phyloP scores from a whole-genome alignment of 768 basidiomycete genomes.

The Suillus occidentalis region DNA sequence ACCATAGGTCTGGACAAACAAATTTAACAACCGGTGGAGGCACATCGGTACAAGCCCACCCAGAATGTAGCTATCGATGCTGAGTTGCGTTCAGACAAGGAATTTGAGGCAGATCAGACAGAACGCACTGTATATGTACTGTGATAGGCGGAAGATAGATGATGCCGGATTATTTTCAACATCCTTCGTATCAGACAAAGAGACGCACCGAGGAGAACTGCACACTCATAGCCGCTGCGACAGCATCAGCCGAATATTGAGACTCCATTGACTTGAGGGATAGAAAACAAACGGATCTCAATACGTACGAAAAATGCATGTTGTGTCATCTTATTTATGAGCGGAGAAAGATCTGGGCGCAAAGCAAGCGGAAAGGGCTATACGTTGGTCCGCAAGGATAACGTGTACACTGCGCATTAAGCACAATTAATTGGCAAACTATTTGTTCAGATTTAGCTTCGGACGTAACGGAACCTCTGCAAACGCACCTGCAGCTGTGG shows the following conservation, averaged over 20 bases:
- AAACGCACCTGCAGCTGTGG: not conserved
- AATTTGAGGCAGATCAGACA: not conserved
- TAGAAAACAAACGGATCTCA: not conserved
- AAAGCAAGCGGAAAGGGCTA: not conserved
- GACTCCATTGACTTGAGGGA: not conserved
- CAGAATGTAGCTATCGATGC: slow-evolving; percentile 3
- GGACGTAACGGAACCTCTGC: not conserved
- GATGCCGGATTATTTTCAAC: not conserved
- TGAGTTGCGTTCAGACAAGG: not conserved
- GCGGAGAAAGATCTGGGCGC: not conserved
- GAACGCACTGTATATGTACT: slow-evolving; percentile 3
- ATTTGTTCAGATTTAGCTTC: not conserved
- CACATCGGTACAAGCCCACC: not conserved
- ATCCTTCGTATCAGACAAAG: not conserved
- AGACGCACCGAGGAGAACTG: not conserved
- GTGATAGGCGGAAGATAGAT: not conserved
- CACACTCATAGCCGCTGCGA: slow-evolving; percentile 2
- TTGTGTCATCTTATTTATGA: not conserved
- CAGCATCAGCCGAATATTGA: not conserved
- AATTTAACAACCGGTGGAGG: not conserved
- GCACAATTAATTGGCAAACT: not conserved
- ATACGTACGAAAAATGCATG: not conserved
- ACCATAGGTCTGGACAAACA: not conserved
- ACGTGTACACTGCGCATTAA: not conserved
- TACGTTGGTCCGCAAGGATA: not conserved